Evolutionary conservation across 768 basidiomycete species (phyloP), one percentile per base, ranked within the genome.

Genomic region (Pleurotus eryngii): DNA sequence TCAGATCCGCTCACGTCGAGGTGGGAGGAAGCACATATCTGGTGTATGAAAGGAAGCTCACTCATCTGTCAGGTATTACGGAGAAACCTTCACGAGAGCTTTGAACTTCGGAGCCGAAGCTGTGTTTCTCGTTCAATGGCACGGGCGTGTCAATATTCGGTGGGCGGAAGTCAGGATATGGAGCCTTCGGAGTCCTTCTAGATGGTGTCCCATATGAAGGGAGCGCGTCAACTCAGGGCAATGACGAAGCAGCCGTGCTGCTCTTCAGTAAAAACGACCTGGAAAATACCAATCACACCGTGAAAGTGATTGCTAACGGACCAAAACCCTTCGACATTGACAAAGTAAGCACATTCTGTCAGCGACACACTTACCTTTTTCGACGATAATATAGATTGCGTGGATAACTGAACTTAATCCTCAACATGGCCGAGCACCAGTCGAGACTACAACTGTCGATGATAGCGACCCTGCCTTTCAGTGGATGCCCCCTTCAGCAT

Each of bases 121-220:
- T 5, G 60, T 64, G 0, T 68, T 68, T 77, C 55, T 58, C 57
- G 49, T 78, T 78, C 66, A 75, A 70, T 20, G 76, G 76, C 9
- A 72, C 72, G 3, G 66, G 63, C 2, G 46, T 78, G 39, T 69
- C 68, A 63, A 61, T 78, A 15, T 75, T 67, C 30, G 76, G 77
- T 5, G 74, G 70, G 2, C 69, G 71, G 18, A 66, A 74, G 7
- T 2, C 35, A 15, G 70, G 74, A 43, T 72, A 77, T 57, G 75
- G 77, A 1, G 67, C 58, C 18, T 78, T 68, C 58, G 63, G 49
- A 5, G 67, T 76, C 14, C 50, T 63, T 18, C 53, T 76, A 0
- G 77, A 79, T 54, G 55, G 37, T 17, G 20, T 11, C 14, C 66
- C 46, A 26, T 43, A 61, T 6, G 24, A 18, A 22, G 48, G 46